phyloP scores from a whole-genome alignment of 139 green algal genomes.

The Spirogloea muscicola region DNA sequence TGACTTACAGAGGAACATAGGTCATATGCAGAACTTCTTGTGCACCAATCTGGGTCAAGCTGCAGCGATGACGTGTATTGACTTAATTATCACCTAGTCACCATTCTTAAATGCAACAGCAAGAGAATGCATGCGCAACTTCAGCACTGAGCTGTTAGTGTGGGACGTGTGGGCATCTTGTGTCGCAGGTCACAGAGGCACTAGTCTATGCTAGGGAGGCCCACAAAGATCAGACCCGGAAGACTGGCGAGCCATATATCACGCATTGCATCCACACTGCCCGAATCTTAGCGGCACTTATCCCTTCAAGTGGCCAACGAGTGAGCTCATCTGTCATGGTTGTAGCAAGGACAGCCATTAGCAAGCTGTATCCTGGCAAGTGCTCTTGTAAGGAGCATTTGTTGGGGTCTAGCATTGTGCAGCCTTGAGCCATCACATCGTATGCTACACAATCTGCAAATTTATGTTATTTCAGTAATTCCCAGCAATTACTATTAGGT shows the following conservation, averaged over 20 bases:
- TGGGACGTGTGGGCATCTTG: background rate
- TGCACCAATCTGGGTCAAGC: background rate
- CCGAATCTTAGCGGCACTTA: constrained; percentile 70
- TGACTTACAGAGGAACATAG: too few relatives aligned
- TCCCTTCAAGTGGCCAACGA: constrained; percentile 31
- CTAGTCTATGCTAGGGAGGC: constrained; percentile 75
- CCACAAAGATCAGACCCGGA: constrained; percentile 73
- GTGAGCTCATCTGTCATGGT: too few relatives aligned
- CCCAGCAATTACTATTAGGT: too few relatives aligned
- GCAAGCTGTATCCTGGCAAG: too few relatives aligned
- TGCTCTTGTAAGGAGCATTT: background rate
- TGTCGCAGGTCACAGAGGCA: constrained; percentile 45
- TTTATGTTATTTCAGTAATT: too few relatives aligned
- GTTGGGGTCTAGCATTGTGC: background rate
- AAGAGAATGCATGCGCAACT: background rate
- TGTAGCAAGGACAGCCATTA: too few relatives aligned
- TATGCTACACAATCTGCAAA: too few relatives aligned
- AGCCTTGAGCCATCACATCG: too few relatives aligned
- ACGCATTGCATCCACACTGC: constrained; percentile 89
- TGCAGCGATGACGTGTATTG: background rate
- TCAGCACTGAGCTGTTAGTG: background rate
- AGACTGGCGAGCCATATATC: constrained; percentile 87
- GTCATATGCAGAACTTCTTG: background rate
- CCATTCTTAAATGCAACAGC: background rate
- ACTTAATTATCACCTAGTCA: background rate